Base-by-base conservation (phyloP, 1,139 yeast genomes). In the Sugiyamaella paludigena region DNA sequence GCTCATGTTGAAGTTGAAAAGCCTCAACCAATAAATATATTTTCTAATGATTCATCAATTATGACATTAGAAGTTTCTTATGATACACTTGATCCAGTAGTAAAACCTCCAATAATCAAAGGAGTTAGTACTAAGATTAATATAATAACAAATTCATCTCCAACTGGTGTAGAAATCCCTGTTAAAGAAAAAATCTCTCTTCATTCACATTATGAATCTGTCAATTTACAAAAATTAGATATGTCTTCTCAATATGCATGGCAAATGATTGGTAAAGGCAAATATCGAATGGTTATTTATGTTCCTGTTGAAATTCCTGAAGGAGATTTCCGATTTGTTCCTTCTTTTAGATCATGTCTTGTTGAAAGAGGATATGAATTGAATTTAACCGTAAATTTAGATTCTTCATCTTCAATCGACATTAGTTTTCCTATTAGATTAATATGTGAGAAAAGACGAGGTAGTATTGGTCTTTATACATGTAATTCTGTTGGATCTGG, bases 311-410 rank as follows among this genome's bases (percentile, higher is more conserved):
- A 19, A 12, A 32, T 48, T 9, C 45, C 51, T 1, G 43, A 34
- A n/a, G 45, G 41, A 24, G 48, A 48, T 32, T 27, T 38, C 12
- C 13, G 47, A 15, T 37, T 48, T 15, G 35, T 43, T 11, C 51
- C 51, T 4, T 43, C 48, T 4, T 48, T 48, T 39, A 35, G 44
- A 36, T 43, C 51, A 4, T 48, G 51, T 27, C 31, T 48, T 4
- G 33, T 40, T 3, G 48, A 48, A 27, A 33, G 51, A 15, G 16
- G 35, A 11, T 48, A 48, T 24, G 37, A 33, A 19, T 12, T 48
- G 13, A 9, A 13, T 13, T 13, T 43, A n/a, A 24, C 43, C 2
- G 51, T 43, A 8, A 11, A 13, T 10, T 48, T 48, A 26, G 51
- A 48, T 7, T 15, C 35, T 13, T 39, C 43, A 6, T 37, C 50